Percentiles rank a stretch among this genome's conserved stretches.
Evolutionary conservation across 2,329 filamentous ascomycete species (phyloP).

Genomic region (Geosmithia flava): DNA sequence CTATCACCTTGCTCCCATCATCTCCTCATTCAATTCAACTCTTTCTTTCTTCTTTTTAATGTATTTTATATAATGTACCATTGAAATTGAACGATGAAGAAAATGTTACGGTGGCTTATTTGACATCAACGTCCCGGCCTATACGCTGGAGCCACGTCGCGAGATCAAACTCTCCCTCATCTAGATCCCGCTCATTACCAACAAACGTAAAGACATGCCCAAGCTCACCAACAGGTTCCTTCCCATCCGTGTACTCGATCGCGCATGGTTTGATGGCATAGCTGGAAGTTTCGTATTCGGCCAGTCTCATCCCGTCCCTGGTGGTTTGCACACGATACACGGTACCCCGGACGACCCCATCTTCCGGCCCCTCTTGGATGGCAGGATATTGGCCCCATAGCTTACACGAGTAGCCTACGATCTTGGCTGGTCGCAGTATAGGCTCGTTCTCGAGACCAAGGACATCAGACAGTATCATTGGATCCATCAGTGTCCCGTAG

Average conservation of each 20-base stretch:
- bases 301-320: neutral
- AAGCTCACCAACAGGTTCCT: neutral
- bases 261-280: neutral
- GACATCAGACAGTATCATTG: conserved; percentile 1
- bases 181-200: conserved; percentile 1
- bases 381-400: conserved; percentile 2
- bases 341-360: neutral
- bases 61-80: too few relatives aligned
- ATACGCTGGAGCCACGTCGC: neutral
- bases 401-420: conserved; percentile 2
- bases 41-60: too few relatives aligned
- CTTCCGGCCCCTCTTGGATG: conserved; percentile 1
- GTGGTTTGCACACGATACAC: conserved; percentile 2
- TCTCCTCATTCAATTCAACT: too few relatives aligned
- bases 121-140: too few relatives aligned
- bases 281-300: conserved; percentile 2
- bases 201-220: conserved; percentile 3
- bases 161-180: conserved; percentile 2
- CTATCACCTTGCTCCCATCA: too few relatives aligned
- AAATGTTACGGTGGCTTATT: too few relatives aligned
- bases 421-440: conserved; percentile 1
- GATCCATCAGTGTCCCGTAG: conserved; percentile 3
- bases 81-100: too few relatives aligned
- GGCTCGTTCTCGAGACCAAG: conserved; percentile 1
- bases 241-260: conserved; percentile 1